phyloP scores from a whole-genome alignment of 345 rosid species.

The Aquilaria malaccensis region DNA sequence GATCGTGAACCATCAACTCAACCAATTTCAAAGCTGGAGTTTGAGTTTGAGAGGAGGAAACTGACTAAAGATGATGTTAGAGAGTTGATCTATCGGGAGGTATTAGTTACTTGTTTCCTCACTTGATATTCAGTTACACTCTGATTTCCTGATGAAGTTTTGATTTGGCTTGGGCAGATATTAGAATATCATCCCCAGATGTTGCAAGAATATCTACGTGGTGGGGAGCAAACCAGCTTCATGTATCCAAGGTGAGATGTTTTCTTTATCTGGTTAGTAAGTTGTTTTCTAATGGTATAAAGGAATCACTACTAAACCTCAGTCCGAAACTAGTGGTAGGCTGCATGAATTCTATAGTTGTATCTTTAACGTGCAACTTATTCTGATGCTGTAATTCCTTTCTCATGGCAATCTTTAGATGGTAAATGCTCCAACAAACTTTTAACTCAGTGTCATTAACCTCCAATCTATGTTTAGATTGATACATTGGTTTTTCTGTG shows the following conservation, averaged over 20 bases:
- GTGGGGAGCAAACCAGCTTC: slow-evolving; percentile 95
- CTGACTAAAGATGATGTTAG: slow-evolving; percentile 90
- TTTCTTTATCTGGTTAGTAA: background rate
- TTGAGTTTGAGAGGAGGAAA: slow-evolving; percentile 98
- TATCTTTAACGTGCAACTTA: no score
- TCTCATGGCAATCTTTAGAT: no score
- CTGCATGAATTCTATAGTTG: no score
- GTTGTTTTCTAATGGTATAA: no score
- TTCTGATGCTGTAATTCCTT: no score
- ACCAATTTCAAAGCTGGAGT: slow-evolving; percentile 94
- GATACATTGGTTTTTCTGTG: no score
- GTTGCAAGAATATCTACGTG: slow-evolving; percentile 88
- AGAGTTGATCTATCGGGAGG: slow-evolving; percentile 97
- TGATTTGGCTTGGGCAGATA: slow-evolving; percentile 44
- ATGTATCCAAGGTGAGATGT: slow-evolving; percentile 83
- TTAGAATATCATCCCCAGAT: slow-evolving; percentile 97
- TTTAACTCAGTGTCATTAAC: no score
- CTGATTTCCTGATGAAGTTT: slow-evolving; percentile 5
- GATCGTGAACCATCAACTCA: slow-evolving; percentile 88
- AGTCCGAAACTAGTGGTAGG: no score
- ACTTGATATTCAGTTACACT: slow-evolving; percentile 6
- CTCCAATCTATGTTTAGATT: no score
- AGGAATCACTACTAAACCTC: no score
- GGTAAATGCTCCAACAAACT: no score
- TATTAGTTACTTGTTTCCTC: slow-evolving; percentile 20